A percentile compares a stretch with the other conserved stretches of the same genome.
Evolutionary conservation across 257 asterid species (phyloP).

Genomic region (Striga asiatica): DNA sequence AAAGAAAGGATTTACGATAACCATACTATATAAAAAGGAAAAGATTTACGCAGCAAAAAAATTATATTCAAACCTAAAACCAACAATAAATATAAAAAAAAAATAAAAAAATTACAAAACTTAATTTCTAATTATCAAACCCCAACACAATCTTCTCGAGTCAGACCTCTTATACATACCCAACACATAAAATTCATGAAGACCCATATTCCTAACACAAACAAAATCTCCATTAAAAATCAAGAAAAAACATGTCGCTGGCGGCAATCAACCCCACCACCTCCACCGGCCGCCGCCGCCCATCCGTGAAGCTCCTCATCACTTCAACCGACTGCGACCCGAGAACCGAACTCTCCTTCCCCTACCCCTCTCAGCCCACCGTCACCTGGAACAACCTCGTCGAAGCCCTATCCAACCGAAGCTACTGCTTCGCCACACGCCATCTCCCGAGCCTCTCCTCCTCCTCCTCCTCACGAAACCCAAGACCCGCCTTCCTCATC

Average conservation of each 20-base stretch:
- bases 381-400: conserved; percentile 1
- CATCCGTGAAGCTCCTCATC: conserved; percentile 1
- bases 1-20: too few species aligned
- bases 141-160: too few species aligned
- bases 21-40: too few species aligned
- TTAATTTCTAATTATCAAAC: too few species aligned
- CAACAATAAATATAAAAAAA: too few species aligned
- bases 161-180: too few species aligned
- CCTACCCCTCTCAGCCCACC: background rate
- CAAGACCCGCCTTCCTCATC: background rate
- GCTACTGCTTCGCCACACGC: background rate
- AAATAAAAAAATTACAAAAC: too few species aligned
- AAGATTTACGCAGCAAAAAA: too few species aligned
- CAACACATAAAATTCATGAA: background rate
- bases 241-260: too few species aligned
- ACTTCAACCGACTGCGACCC: conserved; percentile 6
- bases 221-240: too few species aligned
- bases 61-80: too few species aligned
- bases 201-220: background rate
- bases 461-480: background rate
- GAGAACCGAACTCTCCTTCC: background rate
- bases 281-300: background rate
- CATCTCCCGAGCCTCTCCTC: background rate
- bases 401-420: background rate
- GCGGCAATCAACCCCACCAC: too few species aligned